phyloP scores from a whole-genome alignment of 148 eudicot genomes.

The Cornus kousa region DNA sequence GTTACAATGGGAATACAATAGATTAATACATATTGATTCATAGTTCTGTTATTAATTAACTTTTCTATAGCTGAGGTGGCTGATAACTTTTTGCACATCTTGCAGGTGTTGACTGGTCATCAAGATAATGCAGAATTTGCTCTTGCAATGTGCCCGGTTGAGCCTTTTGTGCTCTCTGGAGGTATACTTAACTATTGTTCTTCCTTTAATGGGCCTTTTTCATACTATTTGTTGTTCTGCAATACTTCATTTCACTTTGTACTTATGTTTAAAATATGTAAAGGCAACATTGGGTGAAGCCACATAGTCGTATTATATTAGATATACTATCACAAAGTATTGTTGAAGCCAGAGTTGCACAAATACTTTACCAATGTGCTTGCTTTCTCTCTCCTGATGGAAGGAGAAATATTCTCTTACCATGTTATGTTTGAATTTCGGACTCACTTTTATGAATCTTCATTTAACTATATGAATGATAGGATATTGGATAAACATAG shows the following conservation, averaged over 20 bases:
- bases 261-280: neutral
- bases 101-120: constrained; percentile 75
- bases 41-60: neutral
- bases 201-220: too few relatives aligned
- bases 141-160: constrained; percentile 69
- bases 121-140: constrained; percentile 81
- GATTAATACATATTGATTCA: too few relatives aligned
- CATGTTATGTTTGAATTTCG: neutral
- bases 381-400: too few relatives aligned
- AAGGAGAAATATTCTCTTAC: neutral
- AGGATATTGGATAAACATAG: neutral
- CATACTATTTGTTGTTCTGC: too few relatives aligned
- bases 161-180: constrained; percentile 82
- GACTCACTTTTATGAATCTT: too few relatives aligned
- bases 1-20: too few relatives aligned
- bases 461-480: neutral
- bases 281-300: neutral
- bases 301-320: neutral
- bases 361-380: neutral
- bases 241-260: too few relatives aligned
- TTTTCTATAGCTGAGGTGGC: neutral
- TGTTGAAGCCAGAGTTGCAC: neutral
- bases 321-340: neutral
- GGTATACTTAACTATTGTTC: constrained; percentile 25
- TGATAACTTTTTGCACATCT: neutral